Conservation (phyloP, 2,329 filamentous ascomycete genomes). For the Myriosclerotinia duriaeana region DNA sequence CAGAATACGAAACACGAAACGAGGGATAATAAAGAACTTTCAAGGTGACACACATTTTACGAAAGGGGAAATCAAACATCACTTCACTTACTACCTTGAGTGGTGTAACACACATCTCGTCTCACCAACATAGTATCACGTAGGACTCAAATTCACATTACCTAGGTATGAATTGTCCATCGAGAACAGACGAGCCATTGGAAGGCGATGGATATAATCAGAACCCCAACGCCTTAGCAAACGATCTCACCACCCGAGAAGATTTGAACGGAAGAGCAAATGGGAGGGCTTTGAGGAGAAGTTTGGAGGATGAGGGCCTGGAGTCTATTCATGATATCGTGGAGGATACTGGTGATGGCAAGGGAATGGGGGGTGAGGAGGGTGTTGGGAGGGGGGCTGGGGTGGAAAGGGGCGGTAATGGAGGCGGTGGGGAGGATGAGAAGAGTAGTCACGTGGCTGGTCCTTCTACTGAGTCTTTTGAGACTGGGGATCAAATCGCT, state of each 20-base stretch:
- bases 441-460: conserved; percentile 24
- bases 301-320: conserved; percentile 40
- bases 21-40: conserved; percentile 2
- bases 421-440: conserved; percentile 17
- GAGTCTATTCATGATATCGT: conserved; percentile 33
- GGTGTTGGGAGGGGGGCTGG: conserved; percentile 14
- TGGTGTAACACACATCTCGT: neutral
- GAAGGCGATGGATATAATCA: conserved; percentile 59
- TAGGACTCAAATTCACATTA: neutral
- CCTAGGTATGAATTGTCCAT: conserved; percentile 73
- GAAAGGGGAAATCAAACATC: neutral
- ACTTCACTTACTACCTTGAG: neutral
- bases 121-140: conserved; percentile 3
- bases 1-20: conserved; percentile 3
- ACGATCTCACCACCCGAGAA: conserved; percentile 61
- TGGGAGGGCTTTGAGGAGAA: conserved; percentile 51
- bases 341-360: conserved; percentile 16
- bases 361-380: conserved; percentile 4
- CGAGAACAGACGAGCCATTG: conserved; percentile 55
- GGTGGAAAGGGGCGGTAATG: conserved; percentile 22
- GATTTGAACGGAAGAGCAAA: conserved; percentile 63
- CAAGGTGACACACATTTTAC: neutral
- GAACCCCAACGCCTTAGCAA: conserved; percentile 55
- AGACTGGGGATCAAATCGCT: conserved; percentile 9
- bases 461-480: conserved; percentile 15